Conservation (phyloP, 805 yeast species). For the Blastobotrys parvus region DNA sequence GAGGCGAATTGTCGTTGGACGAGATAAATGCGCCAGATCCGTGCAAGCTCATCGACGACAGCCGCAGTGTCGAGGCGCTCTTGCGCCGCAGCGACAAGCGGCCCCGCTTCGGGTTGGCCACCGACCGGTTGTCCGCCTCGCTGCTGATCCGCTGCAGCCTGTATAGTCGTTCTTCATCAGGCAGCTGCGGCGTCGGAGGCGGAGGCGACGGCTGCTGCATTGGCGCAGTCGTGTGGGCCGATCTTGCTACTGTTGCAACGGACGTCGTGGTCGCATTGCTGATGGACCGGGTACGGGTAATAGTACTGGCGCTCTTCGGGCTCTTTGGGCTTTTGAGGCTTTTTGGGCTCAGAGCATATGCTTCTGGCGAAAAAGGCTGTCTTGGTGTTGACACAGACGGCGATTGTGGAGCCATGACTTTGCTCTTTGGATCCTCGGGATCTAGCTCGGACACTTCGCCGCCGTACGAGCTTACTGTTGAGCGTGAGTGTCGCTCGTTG, state of each 20-base stretch:
- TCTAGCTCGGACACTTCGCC: constrained; percentile 1
- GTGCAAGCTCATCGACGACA: constrained; percentile 1
- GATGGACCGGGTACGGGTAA: neutral
- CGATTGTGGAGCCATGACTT: neutral
- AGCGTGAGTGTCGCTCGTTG: neutral
- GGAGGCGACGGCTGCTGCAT: neutral
- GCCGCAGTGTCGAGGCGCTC: constrained; percentile 8
- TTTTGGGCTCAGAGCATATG: neutral
- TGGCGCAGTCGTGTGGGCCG: neutral
- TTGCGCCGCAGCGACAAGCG: constrained; percentile 9
- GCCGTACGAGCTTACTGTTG: constrained; percentile 3
- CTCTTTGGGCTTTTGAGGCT: neutral
- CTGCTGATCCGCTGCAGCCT: constrained; percentile 8
- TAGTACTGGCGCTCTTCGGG: neutral
- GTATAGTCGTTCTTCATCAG: no score
- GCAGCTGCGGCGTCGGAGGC: neutral
- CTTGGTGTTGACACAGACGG: neutral
- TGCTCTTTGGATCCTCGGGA: constrained; percentile 2
- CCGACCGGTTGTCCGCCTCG: constrained; percentile 8
- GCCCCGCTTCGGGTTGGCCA: no score
- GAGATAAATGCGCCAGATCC: neutral
- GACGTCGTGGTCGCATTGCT: neutral
- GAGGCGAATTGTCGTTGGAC: neutral
- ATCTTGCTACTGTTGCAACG: neutral
- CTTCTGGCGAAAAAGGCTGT: neutral